Conservation (phyloP, 495 filamentous ascomycete species). For the Paragyromitra xinjiangensis region DNA sequence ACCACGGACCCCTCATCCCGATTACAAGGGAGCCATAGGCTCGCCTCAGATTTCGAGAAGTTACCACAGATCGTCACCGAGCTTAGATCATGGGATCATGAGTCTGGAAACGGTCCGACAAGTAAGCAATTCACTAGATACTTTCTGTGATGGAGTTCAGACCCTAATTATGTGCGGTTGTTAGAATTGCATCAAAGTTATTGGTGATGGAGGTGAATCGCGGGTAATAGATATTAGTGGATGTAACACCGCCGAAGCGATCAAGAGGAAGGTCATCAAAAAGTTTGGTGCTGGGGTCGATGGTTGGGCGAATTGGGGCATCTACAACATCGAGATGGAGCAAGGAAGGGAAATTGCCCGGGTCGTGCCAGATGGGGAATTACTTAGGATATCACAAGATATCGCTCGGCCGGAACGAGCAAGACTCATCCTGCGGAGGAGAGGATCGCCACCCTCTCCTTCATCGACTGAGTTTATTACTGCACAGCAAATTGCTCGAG, state of each 20-base stretch:
- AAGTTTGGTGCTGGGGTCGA: conserved; percentile 72
- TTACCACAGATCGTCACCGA: conserved; percentile 55
- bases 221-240: conserved; percentile 89
- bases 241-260: conserved; percentile 88
- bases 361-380: conserved; percentile 80
- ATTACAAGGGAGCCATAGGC: conserved; percentile 40
- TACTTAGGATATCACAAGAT: conserved; percentile 84
- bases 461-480: conserved; percentile 51
- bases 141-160: background rate
- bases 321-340: conserved; percentile 88
- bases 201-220: conserved; percentile 87
- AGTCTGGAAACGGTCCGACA: conserved; percentile 54
- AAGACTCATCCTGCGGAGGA: conserved; percentile 78
- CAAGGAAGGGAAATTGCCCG: conserved; percentile 77
- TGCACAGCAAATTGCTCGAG: conserved; percentile 57
- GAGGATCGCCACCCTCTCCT: conserved; percentile 53
- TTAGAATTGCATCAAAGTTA: conserved; percentile 66
- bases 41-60: conserved; percentile 48
- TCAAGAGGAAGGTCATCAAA: conserved; percentile 82
- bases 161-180: conserved; percentile 17
- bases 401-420: conserved; percentile 79
- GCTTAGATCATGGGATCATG: conserved; percentile 57
- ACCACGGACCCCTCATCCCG: conserved; percentile 54
- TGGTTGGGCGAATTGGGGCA: conserved; percentile 81
- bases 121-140: conserved; percentile 37